Percentiles rank a stretch among this genome's conserved stretches.
phyloP scores from a whole-genome alignment of 305 asterid species.

The Fraxinus albicans region DNA sequence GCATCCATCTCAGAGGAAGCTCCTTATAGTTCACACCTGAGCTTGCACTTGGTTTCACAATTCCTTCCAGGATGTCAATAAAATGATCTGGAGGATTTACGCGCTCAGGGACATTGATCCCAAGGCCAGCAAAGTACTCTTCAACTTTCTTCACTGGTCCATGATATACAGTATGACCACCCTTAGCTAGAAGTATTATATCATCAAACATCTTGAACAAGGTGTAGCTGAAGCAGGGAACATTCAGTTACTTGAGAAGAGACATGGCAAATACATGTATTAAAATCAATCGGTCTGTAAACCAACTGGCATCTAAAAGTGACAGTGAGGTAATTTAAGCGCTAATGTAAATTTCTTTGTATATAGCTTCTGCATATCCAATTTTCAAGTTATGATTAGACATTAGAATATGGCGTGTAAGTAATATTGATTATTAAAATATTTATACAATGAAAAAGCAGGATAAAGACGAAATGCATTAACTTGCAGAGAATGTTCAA shows the following conservation, averaged over 20 bases:
- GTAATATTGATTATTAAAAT: not conserved
- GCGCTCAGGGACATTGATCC: slow-evolving; percentile 70
- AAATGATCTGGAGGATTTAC: slow-evolving; percentile 82
- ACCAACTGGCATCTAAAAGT: not conserved
- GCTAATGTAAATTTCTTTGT: not conserved
- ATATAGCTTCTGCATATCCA: not conserved
- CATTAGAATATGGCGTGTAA: not conserved
- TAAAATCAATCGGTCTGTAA: not conserved
- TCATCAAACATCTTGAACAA: slow-evolving; percentile 84
- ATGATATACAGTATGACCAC: slow-evolving; percentile 76
- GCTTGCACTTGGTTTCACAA: slow-evolving; percentile 48
- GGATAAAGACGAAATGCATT: not conserved
- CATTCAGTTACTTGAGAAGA: slow-evolving; percentile 2
- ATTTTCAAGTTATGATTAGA: not conserved
- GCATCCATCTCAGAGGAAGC: slow-evolving; percentile 86
- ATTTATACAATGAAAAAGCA: not conserved
- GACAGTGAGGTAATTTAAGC: not conserved
- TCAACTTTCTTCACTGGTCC: slow-evolving; percentile 82
- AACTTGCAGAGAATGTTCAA: slow-evolving; percentile 1
- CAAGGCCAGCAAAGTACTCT: slow-evolving; percentile 71
- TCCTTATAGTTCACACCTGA: slow-evolving; percentile 57
- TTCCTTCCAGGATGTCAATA: slow-evolving; percentile 78
- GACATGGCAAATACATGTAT: not conserved
- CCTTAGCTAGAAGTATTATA: slow-evolving; percentile 80
- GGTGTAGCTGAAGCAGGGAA: slow-evolving; percentile 57